Evolutionary conservation across 768 basidiomycete genomes (phyloP).

Genomic region (Boletus rex-veris): DNA sequence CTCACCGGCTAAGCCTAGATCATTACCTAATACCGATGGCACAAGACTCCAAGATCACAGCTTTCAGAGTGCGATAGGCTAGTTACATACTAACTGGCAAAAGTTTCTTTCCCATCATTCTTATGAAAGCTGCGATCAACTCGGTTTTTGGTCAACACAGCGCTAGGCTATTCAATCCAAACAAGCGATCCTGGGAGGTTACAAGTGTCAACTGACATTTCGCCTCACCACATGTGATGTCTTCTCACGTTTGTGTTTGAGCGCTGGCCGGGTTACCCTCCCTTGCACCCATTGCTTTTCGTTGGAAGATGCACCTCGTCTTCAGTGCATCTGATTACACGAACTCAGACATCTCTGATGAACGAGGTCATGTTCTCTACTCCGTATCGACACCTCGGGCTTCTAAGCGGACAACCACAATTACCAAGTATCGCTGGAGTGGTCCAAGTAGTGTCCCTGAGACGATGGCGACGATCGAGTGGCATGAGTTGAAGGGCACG

Average conservation of each 20-base stretch:
- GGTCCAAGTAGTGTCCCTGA: slow-evolving; percentile 16
- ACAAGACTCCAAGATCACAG: no score
- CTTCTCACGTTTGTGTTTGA: slow-evolving; percentile 6
- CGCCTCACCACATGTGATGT: slow-evolving; percentile 12
- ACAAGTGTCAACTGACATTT: slow-evolving; percentile 3
- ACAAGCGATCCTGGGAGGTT: not conserved
- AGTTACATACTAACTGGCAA: no score
- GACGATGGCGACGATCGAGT: slow-evolving; percentile 36
- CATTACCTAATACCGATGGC: no score
- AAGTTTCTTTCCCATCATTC: no score
- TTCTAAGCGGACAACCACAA: slow-evolving; percentile 19
- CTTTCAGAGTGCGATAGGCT: no score
- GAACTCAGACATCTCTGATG: slow-evolving; percentile 21
- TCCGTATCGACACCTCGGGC: slow-evolving; percentile 16
- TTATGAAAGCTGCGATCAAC: no score
- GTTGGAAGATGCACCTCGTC: slow-evolving; percentile 17
- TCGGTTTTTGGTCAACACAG: no score
- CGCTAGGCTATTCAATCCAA: no score
- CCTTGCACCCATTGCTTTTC: not conserved
- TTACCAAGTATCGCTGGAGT: slow-evolving; percentile 25
- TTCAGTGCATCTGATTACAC: slow-evolving; percentile 19
- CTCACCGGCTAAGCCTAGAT: no score
- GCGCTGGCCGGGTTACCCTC: not conserved
- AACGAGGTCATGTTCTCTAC: slow-evolving; percentile 18
- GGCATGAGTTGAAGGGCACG: slow-evolving; percentile 27